Base-by-base conservation (phyloP, 345 rosid genomes). In the Punica granatum region DNA sequence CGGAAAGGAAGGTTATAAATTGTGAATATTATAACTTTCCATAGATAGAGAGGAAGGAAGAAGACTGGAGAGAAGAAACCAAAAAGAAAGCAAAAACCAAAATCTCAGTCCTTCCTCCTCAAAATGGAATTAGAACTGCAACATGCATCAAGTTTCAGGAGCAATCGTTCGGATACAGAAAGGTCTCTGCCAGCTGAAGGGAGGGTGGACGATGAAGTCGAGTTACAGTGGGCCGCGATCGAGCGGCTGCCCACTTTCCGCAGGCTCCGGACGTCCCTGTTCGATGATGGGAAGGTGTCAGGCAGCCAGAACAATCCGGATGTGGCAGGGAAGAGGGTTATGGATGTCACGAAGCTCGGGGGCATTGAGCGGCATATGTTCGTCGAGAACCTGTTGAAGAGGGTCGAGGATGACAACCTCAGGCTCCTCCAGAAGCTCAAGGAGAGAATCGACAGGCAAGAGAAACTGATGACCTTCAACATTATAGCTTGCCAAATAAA, bases 181-280 rank as follows among this genome's bases (percentile, higher is more conserved):
- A n/a, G 31, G 59, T 10, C 49, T 5, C 6, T 44, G 49, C 6
- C 34, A 33, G 33, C 1, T 28, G 34, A 56, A 12, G 61, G 21
- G 30, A 53, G 28, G 59, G 13, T 25, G 26, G 73, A 72, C 4
- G 81, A 75, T 3, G 83, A 76, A 35, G 28, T 70, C 43, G 76
- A 73, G 44, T 39, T 81, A 59, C 83, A 69, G 74, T 77, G 83
- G 88, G 85, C 73, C 0, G 83, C 83, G 0, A 73, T 79, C n/a
- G 76, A 84, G 74, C 75, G 88, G 64, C 62, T 84, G 41, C 88
- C 83, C 1, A 78, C 82, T 0, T 60, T 10, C 23, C 23, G 26
- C 25, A 66, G 80, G 46, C 54, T 74, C 5, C 68, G 68, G 64
- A 73, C 77, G 0, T 71, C 79, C 7, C 53, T 81, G 65, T 70